Conservation (phyloP, 257 asterid genomes). For the Agastache rugosa region DNA sequence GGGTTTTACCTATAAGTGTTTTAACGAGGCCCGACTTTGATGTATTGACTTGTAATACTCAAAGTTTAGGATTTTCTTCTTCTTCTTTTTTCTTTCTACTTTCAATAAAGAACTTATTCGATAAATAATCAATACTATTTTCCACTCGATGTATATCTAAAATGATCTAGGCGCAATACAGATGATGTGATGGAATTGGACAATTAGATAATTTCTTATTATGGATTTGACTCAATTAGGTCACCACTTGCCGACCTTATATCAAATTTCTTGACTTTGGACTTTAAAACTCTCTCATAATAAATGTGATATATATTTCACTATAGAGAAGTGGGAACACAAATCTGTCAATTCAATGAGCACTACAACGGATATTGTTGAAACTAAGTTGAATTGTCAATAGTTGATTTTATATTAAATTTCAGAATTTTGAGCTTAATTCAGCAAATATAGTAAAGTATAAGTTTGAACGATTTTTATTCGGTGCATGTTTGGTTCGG, state of each 20-base stretch:
- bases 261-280: slow-evolving; percentile 24
- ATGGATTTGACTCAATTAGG: slow-evolving; percentile 31
- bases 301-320: slow-evolving; percentile 30
- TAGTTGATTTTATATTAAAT: neutral
- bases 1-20: too few species aligned
- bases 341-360: neutral
- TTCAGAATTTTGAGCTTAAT: neutral
- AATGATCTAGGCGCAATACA: neutral
- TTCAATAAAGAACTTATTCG: too few species aligned
- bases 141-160: neutral
- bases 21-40: too few species aligned
- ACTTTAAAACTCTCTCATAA: neutral
- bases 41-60: too few species aligned
- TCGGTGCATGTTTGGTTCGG: too few species aligned
- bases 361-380: neutral
- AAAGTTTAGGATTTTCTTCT: too few species aligned
- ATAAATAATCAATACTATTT: too few species aligned
- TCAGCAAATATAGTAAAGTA: too few species aligned
- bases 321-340: slow-evolving; percentile 10
- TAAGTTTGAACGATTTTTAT: neutral
- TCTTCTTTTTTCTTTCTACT: too few species aligned
- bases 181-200: slow-evolving; percentile 7
- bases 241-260: slow-evolving; percentile 36
- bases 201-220: neutral
- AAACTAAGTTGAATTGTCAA: neutral